A percentile compares a stretch with the other conserved stretches of the same genome.
Conservation (phyloP, 805 yeast species). For the Saturnispora serradocipensis region DNA sequence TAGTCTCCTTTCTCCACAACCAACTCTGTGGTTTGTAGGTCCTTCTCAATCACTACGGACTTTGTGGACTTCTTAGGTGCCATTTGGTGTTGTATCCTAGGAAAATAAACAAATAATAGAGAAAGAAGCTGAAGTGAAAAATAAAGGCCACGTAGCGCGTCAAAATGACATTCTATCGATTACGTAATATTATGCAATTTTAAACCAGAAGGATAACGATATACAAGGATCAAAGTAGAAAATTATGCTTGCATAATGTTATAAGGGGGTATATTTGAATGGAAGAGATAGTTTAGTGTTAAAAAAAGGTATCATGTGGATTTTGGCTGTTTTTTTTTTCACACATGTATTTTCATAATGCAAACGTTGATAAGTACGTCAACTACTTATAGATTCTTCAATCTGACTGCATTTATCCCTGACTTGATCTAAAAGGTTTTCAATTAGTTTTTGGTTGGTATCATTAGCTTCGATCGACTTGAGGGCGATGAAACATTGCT, state of each 20-base stretch:
- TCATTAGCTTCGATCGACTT: conserved; percentile 45
- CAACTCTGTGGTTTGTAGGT: conserved; percentile 32
- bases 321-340: neutral
- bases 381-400: neutral
- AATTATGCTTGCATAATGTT: neutral
- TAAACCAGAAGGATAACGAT: neutral
- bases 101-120: neutral
- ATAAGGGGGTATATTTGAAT: neutral
- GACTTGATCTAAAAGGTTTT: conserved; percentile 34
- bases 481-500: conserved; percentile 57
- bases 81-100: conserved; percentile 10
- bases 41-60: conserved; percentile 4
- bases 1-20: conserved; percentile 39
- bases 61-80: conserved; percentile 18
- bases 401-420: conserved; percentile 17
- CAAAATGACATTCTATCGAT: neutral
- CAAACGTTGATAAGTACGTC: neutral
- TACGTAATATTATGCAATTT: neutral
- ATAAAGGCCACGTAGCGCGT: conserved; percentile 9
- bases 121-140: neutral
- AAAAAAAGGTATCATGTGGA: no score
- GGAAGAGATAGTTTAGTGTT: neutral
- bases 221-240: neutral
- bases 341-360: neutral
- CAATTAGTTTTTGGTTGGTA: conserved; percentile 50